These are phyloP conservation scores for Helicostylum pulchrum DNA, from an alignment of 192 early-diverging fungal genomes.

Conservation along the genomic window DNA sequence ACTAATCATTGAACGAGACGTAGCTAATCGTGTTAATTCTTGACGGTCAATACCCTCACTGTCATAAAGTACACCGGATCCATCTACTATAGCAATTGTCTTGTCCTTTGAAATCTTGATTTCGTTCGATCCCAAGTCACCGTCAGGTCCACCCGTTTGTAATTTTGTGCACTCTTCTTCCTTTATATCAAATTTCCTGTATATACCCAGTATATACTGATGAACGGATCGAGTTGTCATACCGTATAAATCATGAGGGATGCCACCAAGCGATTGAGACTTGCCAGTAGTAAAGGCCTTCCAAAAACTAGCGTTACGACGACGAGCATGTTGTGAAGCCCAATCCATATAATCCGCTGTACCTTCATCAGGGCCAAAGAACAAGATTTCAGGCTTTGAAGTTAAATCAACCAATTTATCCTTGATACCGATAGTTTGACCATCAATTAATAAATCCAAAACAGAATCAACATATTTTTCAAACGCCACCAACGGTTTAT, in stretches of 20 bases:
- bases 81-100: conserved; percentile 93
- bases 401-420: conserved; percentile 90
- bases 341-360: conserved; percentile 99
- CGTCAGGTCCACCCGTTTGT: conserved; percentile 98
- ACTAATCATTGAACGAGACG: conserved; percentile 79
- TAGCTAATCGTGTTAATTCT: conserved; percentile 83
- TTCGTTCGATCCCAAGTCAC: conserved; percentile 97
- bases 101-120: conserved; percentile 98
- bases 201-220: conserved; percentile 97
- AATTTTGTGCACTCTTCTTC: conserved; percentile 87
- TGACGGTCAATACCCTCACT: conserved; percentile 85
- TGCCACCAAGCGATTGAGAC: conserved; percentile 91
- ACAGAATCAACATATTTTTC: conserved; percentile 98
- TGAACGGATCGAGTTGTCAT: conserved; percentile 99
- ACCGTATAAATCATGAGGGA: conserved; percentile 96
- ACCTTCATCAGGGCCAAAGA: conserved; percentile 99
- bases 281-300: conserved; percentile 99
- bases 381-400: conserved; percentile 93
- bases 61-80: conserved; percentile 93
- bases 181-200: conserved; percentile 75
- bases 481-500: conserved; percentile 91
- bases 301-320: conserved; percentile 92
- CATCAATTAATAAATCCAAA: conserved; percentile 87
- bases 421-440: conserved; percentile 96
- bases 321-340: conserved; percentile 92